Evolutionary conservation across 352 stramenopile genomes (phyloP), one percentile per base, ranked within the genome.

Genomic region (Phytophthora ramorum): DNA sequence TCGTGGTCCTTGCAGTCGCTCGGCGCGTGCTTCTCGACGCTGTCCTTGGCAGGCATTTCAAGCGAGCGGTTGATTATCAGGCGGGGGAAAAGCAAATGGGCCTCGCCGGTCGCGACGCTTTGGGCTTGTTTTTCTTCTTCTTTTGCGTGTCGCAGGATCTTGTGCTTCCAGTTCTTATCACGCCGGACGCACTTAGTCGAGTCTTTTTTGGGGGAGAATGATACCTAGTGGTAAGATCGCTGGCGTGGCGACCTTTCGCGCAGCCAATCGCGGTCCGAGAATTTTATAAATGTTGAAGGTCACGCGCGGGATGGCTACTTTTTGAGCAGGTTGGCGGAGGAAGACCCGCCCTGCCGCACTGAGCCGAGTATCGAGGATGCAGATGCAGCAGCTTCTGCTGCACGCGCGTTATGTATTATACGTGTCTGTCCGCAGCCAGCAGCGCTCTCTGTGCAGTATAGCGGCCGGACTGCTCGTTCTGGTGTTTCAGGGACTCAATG

Each of bases 21-120:
- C 9, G 43, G 38, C 19, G 26, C 14, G 26, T 64, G 63, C 63
- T 76, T 75, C 9, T 71, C 58, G 48, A 32, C 58, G 56, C 56
- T 63, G 41, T 84, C 55, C 51, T 79, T 84, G 35, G 66, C 71
- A 13, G 57, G 59, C 69, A 78, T 76, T 20, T 19, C 14, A 4
- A 32, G 26, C 26, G 26, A 32, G 14, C 5, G 12, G n/a, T n/a
- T 40, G n/a, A 19, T 60, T 49, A 44, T n/a, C 17, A 44, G 13
- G 40, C 45, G 64, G 51, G 44, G 58, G 58, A 72, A 64, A 3
- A 3, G 20, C 4, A 13, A 69, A 68, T 72, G 58, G 37, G 48
- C 14, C 19, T 48, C n/a, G 40, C 20, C 6, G 51, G 63, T 58
- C 49, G 64, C 64, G 64, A 72, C 64, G 64, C 58, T 72, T 70